Base-by-base conservation (phyloP, 805 yeast genomes). In the Nadsonia fulvescens region DNA sequence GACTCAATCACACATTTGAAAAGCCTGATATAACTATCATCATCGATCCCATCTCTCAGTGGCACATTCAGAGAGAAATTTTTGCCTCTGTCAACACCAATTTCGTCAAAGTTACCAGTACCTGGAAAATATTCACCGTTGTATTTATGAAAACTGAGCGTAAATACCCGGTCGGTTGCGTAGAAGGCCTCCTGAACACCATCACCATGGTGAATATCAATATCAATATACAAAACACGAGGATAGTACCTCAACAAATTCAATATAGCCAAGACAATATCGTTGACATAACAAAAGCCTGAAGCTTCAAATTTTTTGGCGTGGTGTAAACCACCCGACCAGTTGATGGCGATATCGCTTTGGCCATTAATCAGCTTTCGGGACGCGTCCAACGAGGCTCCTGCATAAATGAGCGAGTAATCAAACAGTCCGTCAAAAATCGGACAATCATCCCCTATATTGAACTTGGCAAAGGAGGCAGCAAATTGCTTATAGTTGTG, bases 111-210 rank as follows among this genome's bases (percentile, higher is more conserved):
- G 39, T 76, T 78, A 33, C 94, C 94, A 0, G 94, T 81, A 25
- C 91, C 93, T 2, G 94, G 94, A 61, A 81, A 81, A 44, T 77
- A 81, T 48, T 76, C 89, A 13, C 93, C 93, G 37, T 65, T 61
- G 46, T 78, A 82, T 46, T 82, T 82, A 54, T 81, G 94, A 56
- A 81, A 79, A 5, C 92, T 76, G 30, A 75, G 65, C 2, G 93
- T 79, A 79, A 76, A 78, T 18, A 81, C 94, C 23, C 93, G 55
- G 49, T 82, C 93, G 1, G 93, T 77, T 16, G 91, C 68, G 47
- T 81, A 82, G 42, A 81, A 81, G 1, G 93, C 93, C 48, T 82
- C 93, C 47, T 82, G 91, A 4, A 81, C 94, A 34, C 93, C 94
- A 48, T 81, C 94, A 16, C 94, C 94, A 44, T 81, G 94, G 46